Evolutionary conservation across 805 yeast genomes (phyloP).

Genomic region (Hemisphaericaspora nanyangensis): DNA sequence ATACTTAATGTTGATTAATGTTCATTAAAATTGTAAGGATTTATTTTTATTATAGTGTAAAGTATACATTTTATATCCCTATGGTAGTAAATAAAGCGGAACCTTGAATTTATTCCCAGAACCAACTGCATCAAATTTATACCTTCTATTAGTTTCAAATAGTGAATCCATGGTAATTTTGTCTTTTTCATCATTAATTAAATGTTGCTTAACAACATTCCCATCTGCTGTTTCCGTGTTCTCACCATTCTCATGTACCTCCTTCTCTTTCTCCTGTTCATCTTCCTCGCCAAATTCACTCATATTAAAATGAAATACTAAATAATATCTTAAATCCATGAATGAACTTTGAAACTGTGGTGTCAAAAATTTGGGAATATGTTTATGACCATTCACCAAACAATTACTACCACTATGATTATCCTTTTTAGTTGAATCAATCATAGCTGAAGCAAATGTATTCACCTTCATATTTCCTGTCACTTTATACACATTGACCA

Average conservation of each 20-base stretch:
- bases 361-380: conserved; percentile 27
- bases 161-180: background rate
- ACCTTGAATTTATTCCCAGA: conserved; percentile 26
- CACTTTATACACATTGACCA: conserved; percentile 28
- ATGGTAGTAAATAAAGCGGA: conserved; percentile 21
- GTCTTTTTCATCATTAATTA: background rate
- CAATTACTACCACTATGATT: conserved; percentile 6
- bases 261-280: conserved; percentile 1
- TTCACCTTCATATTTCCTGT: conserved; percentile 31
- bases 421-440: conserved; percentile 7
- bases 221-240: background rate
- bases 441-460: conserved; percentile 27
- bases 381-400: conserved; percentile 22
- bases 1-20: background rate
- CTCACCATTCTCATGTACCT: background rate
- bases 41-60: no score
- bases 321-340: conserved; percentile 32
- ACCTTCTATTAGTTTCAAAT: conserved; percentile 10
- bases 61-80: no score
- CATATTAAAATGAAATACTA: conserved; percentile 36
- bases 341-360: conserved; percentile 36
- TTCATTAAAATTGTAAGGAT: no score
- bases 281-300: conserved; percentile 18
- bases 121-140: conserved; percentile 23
- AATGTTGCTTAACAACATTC: background rate